Evolutionary conservation across 2,329 filamentous ascomycete genomes (phyloP), one percentile per base, ranked within the genome.

Genomic region (Calonectria pteridis): DNA sequence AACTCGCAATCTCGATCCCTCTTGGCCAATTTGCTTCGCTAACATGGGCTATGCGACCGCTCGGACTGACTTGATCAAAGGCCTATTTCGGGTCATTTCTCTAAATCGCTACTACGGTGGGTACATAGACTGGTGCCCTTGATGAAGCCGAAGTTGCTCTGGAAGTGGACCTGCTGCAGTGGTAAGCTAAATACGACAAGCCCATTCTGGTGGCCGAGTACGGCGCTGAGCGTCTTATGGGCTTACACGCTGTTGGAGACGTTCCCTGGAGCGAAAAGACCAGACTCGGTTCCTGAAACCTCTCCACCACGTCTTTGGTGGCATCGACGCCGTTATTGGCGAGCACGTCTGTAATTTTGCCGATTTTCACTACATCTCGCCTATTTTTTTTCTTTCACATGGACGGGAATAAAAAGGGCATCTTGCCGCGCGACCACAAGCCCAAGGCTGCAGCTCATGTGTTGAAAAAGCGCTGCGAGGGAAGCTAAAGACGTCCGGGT

Each of bases 331-430:
- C 16, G 76, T 77, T 11, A 68, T 74, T 1, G 66, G 75, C 31
- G 76, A 77, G 51, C 73, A 77, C 6, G 75, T 77, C 0, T 77
- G 71, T 75, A 73, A 75, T 11, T 77, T 77, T 50, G 76, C 75
- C 6, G 75, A 77, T 43, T 77, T 77, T 7, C 75, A 76, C 26
- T 68, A 62, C 0, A 40, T 67, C 0, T 75, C 74, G 2, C 69
- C 11, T 4, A 73, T 76, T 14, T 77, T 75, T 13, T 4, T 72
- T 76, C 14, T 77, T 75, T 13, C 50, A 73, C 4, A 70, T 77
- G 7, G 68, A 75, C 43, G 75, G 75, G 0, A 77, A 77, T 20
- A 77, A 77, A 53, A 77, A 77, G 58, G 75, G 71, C 5, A 55
- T 75, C 0, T 75, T 76, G 26, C 74, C 76, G 9, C 49, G 69